Conservation (phyloP, 208 protist genomes). For the Porcisia hertigi region DNA sequence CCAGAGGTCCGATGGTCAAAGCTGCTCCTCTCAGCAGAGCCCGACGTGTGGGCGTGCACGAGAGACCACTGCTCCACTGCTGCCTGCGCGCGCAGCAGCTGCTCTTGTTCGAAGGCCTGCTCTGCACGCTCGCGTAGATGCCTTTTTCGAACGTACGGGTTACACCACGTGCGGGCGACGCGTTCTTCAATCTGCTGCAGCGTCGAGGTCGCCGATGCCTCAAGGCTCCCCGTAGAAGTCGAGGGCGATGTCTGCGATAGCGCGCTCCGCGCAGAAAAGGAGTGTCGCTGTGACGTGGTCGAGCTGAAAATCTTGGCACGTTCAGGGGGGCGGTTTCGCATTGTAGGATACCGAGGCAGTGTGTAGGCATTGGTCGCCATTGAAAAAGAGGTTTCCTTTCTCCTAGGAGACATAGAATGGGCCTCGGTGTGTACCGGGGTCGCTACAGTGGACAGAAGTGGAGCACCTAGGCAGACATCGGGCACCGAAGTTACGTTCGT, state of each 20-base stretch:
- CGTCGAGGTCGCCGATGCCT: slow-evolving; percentile 6
- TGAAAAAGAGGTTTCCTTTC: too few species aligned
- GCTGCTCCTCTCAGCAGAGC: not conserved
- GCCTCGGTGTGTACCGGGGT: too few species aligned
- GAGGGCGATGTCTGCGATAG: not conserved
- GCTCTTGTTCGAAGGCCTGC: not conserved
- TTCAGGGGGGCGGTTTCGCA: too few species aligned
- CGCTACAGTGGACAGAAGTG: too few species aligned
- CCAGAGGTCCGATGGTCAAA: not conserved
- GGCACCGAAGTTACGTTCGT: too few species aligned
- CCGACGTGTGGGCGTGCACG: not conserved
- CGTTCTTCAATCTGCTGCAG: slow-evolving; percentile 57
- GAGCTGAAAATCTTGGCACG: too few species aligned
- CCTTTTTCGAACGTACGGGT: slow-evolving; percentile 72
- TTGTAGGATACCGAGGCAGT: too few species aligned
- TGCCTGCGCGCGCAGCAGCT: not conserved
- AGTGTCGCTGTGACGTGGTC: not conserved
- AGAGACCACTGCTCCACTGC: not conserved
- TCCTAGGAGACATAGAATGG: too few species aligned
- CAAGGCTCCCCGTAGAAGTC: not conserved
- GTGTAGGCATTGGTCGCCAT: too few species aligned
- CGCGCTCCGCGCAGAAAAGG: not conserved
- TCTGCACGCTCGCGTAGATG: slow-evolving; percentile 31
- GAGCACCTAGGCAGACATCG: too few species aligned
- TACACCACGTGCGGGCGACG: slow-evolving; percentile 71